phyloP scores from a whole-genome alignment of 768 basidiomycete genomes.

The Boletus coccyginus region DNA sequence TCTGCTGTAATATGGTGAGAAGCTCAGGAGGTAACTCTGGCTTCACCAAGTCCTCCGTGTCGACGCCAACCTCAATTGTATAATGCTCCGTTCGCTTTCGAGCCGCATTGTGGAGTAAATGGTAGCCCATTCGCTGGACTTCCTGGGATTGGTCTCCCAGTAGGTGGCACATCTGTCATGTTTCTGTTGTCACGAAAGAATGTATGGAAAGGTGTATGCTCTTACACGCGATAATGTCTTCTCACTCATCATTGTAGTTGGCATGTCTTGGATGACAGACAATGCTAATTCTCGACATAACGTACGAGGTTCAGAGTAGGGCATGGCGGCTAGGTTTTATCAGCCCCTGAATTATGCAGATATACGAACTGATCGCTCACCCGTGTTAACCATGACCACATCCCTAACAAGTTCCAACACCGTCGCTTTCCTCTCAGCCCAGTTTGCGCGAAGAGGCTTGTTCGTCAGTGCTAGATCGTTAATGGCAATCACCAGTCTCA shows the following conservation, averaged over 20 bases:
- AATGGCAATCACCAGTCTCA: slow-evolving; percentile 63
- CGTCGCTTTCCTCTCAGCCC: slow-evolving; percentile 54
- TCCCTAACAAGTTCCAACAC: slow-evolving; percentile 61
- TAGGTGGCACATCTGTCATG: slow-evolving; percentile 72
- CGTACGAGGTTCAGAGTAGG: slow-evolving; percentile 56
- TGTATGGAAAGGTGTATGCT: neutral
- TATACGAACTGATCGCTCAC: slow-evolving; percentile 36
- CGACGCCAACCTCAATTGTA: slow-evolving; percentile 85
- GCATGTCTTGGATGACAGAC: slow-evolving; percentile 64
- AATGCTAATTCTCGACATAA: slow-evolving; percentile 68
- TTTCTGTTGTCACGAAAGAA: neutral
- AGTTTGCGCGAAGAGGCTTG: slow-evolving; percentile 64
- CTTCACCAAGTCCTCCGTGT: slow-evolving; percentile 53
- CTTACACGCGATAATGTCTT: slow-evolving; percentile 63
- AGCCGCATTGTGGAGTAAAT: slow-evolving; percentile 67
- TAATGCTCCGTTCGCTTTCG: slow-evolving; percentile 74
- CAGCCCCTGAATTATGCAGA: neutral
- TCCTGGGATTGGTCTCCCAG: slow-evolving; percentile 58
- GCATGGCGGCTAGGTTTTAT: slow-evolving; percentile 9
- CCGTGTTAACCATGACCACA: slow-evolving; percentile 50
- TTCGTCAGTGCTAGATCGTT: slow-evolving; percentile 72
- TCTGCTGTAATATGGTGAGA: slow-evolving; percentile 55
- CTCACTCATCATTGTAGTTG: slow-evolving; percentile 57
- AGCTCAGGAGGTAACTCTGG: slow-evolving; percentile 66
- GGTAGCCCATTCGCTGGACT: slow-evolving; percentile 78